Percentiles rank a stretch among this genome's conserved stretches.
phyloP scores from a whole-genome alignment of 2,329 filamentous ascomycete genomes.

The Penicillium expansum region DNA sequence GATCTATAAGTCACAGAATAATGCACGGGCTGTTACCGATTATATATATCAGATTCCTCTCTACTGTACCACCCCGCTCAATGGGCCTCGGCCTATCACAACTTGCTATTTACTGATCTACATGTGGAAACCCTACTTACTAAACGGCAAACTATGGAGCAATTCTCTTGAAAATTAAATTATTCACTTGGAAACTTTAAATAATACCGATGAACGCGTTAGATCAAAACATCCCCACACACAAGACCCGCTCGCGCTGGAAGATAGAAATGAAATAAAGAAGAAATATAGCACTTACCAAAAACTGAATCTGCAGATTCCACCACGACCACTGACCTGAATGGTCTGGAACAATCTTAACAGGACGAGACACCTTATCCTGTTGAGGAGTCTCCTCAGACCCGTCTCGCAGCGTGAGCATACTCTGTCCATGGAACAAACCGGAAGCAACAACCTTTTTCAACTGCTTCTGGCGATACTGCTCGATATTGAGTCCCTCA shows the following conservation, averaged over 20 bases:
- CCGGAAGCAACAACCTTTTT: not conserved
- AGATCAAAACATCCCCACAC: not conserved
- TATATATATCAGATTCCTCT: not conserved
- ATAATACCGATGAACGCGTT: not conserved
- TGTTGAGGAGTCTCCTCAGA: not conserved
- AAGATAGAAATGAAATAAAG: not conserved
- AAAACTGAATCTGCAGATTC: not conserved
- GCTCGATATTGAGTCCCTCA: not conserved
- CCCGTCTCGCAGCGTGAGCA: not conserved
- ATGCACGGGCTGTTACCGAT: not conserved
- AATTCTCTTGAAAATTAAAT: too few species aligned
- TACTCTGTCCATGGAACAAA: constrained; percentile 1
- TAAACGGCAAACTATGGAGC: not conserved
- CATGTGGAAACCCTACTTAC: not conserved
- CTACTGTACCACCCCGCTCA: not conserved
- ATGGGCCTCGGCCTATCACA: not conserved
- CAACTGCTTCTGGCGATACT: constrained; percentile 10
- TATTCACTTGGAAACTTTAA: not conserved
- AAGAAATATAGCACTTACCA: not conserved
- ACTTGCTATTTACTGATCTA: not conserved
- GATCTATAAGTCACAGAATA: not conserved
- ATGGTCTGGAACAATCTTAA: not conserved
- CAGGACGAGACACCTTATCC: not conserved
- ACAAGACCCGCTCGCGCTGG: not conserved
- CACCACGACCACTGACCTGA: not conserved